Percentiles rank a stretch among this genome's conserved stretches.
phyloP scores from a whole-genome alignment of 2,329 filamentous ascomycete genomes.

The Magnaporthiopsis rhizophila region DNA sequence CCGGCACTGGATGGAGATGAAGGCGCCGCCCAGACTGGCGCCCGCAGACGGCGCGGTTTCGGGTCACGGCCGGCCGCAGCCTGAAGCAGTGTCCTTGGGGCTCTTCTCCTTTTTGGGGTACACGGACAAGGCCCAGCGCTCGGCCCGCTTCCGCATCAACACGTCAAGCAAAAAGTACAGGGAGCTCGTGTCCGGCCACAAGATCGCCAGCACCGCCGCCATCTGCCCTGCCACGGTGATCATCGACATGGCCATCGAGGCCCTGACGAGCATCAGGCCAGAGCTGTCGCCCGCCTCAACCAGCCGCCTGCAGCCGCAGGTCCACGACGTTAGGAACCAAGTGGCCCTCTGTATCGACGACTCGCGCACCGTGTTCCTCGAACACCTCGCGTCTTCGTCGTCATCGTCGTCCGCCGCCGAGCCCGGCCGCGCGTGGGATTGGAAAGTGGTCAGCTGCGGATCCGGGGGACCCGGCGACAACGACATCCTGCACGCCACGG shows the following conservation, averaged over 20 bases:
- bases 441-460: conserved; percentile 16
- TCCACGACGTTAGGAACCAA: conserved; percentile 13
- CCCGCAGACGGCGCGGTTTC: background rate
- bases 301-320: conserved; percentile 15
- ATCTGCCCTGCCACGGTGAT: conserved; percentile 31
- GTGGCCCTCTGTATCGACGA: conserved; percentile 4
- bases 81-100: too few species aligned
- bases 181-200: conserved; percentile 26
- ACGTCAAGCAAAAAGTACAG: conserved; percentile 26
- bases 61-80: too few species aligned
- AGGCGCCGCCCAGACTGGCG: conserved; percentile 10
- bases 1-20: conserved; percentile 26
- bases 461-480: conserved; percentile 1
- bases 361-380: conserved; percentile 19
- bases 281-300: too few species aligned
- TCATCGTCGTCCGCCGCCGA: too few species aligned
- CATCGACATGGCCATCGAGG: conserved; percentile 23
- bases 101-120: too few species aligned
- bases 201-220: conserved; percentile 29
- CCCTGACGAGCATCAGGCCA: conserved; percentile 13
- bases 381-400: conserved; percentile 16
- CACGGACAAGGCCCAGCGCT: too few species aligned
- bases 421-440: conserved; percentile 17
- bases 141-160: conserved; percentile 33
- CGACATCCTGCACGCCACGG: conserved; percentile 15